Evolutionary conservation across 2,329 filamentous ascomycete species (phyloP).

Genomic region (Cylindrodendrum hubeiense): DNA sequence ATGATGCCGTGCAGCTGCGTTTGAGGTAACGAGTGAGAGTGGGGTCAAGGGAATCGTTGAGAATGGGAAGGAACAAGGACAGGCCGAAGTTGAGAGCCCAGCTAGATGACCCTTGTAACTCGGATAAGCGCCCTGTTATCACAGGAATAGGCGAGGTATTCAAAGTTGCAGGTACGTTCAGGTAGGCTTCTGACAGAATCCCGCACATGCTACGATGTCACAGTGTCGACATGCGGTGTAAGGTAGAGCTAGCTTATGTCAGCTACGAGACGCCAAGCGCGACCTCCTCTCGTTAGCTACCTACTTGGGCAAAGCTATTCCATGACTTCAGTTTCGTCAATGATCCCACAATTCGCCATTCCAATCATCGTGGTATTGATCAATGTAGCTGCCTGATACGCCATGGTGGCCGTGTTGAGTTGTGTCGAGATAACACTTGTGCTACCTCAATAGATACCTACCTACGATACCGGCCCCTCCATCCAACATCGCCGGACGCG

Average conservation of each 20-base stretch:
- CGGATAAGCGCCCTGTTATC: neutral
- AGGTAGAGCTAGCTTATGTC: conserved; percentile 22
- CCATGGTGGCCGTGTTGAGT: conserved; percentile 4
- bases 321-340: conserved; percentile 10
- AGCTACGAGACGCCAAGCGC: conserved; percentile 10
- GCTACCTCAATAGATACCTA: conserved; percentile 8
- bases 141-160: neutral
- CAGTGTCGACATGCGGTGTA: conserved; percentile 21
- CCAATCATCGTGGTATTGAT: neutral
- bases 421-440: conserved; percentile 2
- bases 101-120: neutral
- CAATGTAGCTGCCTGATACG: neutral
- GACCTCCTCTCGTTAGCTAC: neutral
- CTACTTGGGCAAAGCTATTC: neutral
- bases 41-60: conserved; percentile 1
- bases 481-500: neutral
- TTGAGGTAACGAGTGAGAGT: conserved; percentile 2
- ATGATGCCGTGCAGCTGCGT: conserved; percentile 46
- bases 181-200: neutral
- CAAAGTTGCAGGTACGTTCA: neutral
- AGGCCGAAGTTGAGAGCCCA: neutral
- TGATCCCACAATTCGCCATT: neutral
- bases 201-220: neutral
- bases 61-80: neutral
- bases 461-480: conserved; percentile 9